Evolutionary conservation across 164 flowering plant genomes (phyloP), one percentile per base, ranked within the genome.

Genomic region (Aristolochia contorta): DNA sequence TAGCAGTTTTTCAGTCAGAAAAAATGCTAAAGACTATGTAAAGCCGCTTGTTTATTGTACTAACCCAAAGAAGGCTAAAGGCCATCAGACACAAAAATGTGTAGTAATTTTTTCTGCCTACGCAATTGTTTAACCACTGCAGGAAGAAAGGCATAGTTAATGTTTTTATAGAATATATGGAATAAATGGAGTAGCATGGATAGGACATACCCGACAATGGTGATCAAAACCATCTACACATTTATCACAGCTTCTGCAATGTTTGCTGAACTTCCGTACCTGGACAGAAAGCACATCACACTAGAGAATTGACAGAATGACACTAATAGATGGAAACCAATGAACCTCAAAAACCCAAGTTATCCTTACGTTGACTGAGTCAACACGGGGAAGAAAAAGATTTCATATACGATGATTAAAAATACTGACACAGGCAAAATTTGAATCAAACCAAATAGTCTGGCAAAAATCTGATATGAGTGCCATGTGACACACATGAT

Each of bases 211-310:
- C 71, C 96, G 82, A 63, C 96, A 89, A 67, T 89, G 96, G 79
- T 89, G 96, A 81, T 89, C 96, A 75, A 89, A 89, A 27, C 89
- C 87, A 73, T 89, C 96, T 47, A 86, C 96, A 65, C 96, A 89
- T 74, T 89, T 89, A 77, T 83, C 91, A 75, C 96, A 89, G 62
- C 87, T 83, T 76, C 93, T 82, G 75, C 96, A 89, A 67, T 89
- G 96, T 71, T 89, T 89, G 78, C 96, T 86, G 67, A 82, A 80
- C 71, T 82, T 84, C 19, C 87, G 86, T 57, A 89, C 96, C 96
- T 89, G 57, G 61, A 65, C 54, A 64, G 54, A 63, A 47, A 53
- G 54, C 16, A 22, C 18, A 53, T 20, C 0, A 47, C 46, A 30
- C 23, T 57, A 33, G 14, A 56, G 6, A 16, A 56, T 2, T 6